A percentile compares a stretch with the other conserved stretches of the same genome.
Evolutionary conservation across 805 yeast species (phyloP).

Genomic region (Groenewaldozyma tartarivorans): DNA sequence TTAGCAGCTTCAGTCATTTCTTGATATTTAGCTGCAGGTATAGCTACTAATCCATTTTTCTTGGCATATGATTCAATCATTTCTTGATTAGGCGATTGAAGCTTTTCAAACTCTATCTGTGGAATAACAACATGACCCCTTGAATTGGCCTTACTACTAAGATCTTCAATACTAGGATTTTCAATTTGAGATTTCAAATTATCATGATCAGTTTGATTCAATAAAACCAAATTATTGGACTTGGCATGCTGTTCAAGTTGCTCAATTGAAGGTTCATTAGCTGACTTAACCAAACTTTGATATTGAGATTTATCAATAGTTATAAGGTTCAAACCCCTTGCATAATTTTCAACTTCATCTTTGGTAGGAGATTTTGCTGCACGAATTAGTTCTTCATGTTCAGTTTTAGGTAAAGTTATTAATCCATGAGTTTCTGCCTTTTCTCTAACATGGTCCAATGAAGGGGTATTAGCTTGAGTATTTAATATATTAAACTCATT

Average conservation of each 20-base stretch:
- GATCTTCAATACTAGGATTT: slow-evolving; percentile 20
- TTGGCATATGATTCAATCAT: slow-evolving; percentile 15
- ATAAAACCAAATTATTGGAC: slow-evolving; percentile 2
- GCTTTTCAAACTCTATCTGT: slow-evolving; percentile 23
- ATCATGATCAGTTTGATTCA: slow-evolving; percentile 7
- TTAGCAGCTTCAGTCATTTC: slow-evolving; percentile 19
- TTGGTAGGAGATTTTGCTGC: slow-evolving; percentile 19
- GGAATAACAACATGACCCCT: slow-evolving; percentile 26
- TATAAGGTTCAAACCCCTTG: slow-evolving; percentile 24
- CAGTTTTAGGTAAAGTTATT: slow-evolving; percentile 20
- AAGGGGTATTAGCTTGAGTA: slow-evolving; percentile 16
- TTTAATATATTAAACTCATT: slow-evolving; percentile 21
- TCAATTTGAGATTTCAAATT: slow-evolving; percentile 19
- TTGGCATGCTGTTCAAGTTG: slow-evolving; percentile 9
- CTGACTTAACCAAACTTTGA: slow-evolving; percentile 24
- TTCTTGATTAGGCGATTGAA: slow-evolving; percentile 10
- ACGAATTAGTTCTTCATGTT: slow-evolving; percentile 17
- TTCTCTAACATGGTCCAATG: slow-evolving; percentile 11
- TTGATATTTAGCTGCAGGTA: slow-evolving; percentile 20
- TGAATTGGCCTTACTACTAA: slow-evolving; percentile 24
- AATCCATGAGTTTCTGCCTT: slow-evolving; percentile 21
- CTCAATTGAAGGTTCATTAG: slow-evolving; percentile 14
- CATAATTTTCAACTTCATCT: slow-evolving; percentile 25
- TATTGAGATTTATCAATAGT: slow-evolving; percentile 17
- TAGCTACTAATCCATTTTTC: slow-evolving; percentile 17